These are phyloP conservation scores for Pseudogymnoascus sp. DNA, from an alignment of 2,329 filamentous ascomycete species.

Conservation along the genomic window DNA sequence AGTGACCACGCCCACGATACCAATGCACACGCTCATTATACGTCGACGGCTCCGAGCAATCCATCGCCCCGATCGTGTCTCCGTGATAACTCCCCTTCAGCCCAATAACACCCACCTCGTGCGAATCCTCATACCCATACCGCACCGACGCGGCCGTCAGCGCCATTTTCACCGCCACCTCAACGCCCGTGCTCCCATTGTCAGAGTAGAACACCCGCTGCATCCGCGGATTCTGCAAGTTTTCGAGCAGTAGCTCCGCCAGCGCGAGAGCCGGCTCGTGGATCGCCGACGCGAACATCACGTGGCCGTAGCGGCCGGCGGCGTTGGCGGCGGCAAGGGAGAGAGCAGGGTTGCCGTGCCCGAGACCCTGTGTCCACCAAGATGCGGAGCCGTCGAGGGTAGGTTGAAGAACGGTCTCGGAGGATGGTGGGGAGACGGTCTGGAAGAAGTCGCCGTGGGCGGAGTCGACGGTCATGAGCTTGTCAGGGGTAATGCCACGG, in stretches of 20 bases:
- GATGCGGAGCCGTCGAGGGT: conserved; percentile 79
- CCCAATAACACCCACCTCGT: conserved; percentile 59
- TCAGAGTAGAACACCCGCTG: conserved; percentile 73
- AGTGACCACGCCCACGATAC: conserved; percentile 70
- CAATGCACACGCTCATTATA: conserved; percentile 81
- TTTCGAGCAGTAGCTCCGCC: conserved; percentile 53
- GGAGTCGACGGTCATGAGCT: conserved; percentile 70
- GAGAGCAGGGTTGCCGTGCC: conserved; percentile 65
- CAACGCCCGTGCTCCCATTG: conserved; percentile 73
- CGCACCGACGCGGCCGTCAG: conserved; percentile 57
- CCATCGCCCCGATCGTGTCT: conserved; percentile 84
- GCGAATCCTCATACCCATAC: conserved; percentile 52
- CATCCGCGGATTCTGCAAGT: conserved; percentile 55
- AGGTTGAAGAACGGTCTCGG: conserved; percentile 40
- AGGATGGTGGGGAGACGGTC: conserved; percentile 29
- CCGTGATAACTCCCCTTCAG: conserved; percentile 78
- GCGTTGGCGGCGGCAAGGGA: conserved; percentile 71
- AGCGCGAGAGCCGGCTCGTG: conserved; percentile 68
- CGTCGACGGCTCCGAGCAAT: conserved; percentile 66
- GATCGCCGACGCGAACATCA: conserved; percentile 78
- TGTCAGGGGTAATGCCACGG: conserved; percentile 47
- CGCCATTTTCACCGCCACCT: conserved; percentile 81
- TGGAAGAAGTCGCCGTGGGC: conserved; percentile 74
- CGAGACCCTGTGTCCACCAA: conserved; percentile 87
- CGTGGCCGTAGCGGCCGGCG: conserved; percentile 75